These are phyloP conservation scores for Sonneratia caseolaris DNA, from an alignment of 345 rosid species.

Conservation along the genomic window DNA sequence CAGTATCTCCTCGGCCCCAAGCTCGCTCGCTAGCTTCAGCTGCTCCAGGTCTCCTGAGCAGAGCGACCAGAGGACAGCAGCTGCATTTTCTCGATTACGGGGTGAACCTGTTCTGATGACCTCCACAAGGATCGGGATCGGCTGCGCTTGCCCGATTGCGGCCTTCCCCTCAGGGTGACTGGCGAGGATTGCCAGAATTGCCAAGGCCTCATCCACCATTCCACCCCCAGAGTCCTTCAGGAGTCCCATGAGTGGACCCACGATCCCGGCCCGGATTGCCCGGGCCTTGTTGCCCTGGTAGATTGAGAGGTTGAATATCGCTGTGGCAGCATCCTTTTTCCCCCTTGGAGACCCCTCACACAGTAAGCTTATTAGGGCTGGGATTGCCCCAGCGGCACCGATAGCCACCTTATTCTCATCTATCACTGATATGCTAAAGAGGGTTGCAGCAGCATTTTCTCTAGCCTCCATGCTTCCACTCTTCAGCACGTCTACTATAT, in stretches of 20 bases:
- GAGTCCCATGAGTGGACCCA: slow-evolving; percentile 57
- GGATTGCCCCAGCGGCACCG: slow-evolving; percentile 94
- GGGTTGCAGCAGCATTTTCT: slow-evolving; percentile 97
- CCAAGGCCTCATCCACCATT: slow-evolving; percentile 92
- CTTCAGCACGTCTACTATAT: slow-evolving; percentile 79
- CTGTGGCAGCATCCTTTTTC: slow-evolving; percentile 96
- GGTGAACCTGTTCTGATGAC: slow-evolving; percentile 81
- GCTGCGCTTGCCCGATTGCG: slow-evolving; percentile 65
- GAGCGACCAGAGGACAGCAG: slow-evolving; percentile 73
- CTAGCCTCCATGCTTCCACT: slow-evolving; percentile 96
- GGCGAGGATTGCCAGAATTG: slow-evolving; percentile 81
- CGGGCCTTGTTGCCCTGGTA: slow-evolving; percentile 97
- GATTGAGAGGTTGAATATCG: slow-evolving; percentile 82
- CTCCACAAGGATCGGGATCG: slow-evolving; percentile 67
- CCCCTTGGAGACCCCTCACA: slow-evolving; percentile 90
- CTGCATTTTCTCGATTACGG: slow-evolving; percentile 86
- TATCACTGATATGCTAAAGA: slow-evolving; percentile 88
- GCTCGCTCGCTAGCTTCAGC: slow-evolving; percentile 53
- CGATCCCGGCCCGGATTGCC: slow-evolving; percentile 87
- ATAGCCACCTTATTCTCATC: slow-evolving; percentile 95
- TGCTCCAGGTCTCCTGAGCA: slow-evolving; percentile 60
- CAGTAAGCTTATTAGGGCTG: slow-evolving; percentile 75
- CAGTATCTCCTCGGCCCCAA: slow-evolving; percentile 61
- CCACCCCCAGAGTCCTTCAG: slow-evolving; percentile 90
- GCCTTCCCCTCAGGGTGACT: slow-evolving; percentile 81